These are phyloP conservation scores for Cytospora mali DNA, from an alignment of 2,329 filamentous ascomycete species.

Conservation along the genomic window DNA sequence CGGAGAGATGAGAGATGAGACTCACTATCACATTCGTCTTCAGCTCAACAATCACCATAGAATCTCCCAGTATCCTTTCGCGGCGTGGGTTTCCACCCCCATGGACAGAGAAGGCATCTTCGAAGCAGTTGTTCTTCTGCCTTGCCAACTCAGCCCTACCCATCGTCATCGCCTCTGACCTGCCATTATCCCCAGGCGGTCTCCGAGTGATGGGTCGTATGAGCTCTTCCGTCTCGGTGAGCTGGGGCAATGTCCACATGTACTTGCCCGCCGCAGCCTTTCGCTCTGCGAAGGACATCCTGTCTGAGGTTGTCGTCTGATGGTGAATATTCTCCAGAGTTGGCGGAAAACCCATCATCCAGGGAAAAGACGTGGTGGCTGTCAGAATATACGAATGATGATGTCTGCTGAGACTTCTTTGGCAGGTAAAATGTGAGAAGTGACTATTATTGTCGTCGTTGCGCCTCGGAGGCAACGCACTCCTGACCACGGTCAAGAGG, in stretches of 20 bases:
- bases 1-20: too few species aligned
- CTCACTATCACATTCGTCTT: slow-evolving; percentile 66
- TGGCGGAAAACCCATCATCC: neutral
- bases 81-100: slow-evolving; percentile 40
- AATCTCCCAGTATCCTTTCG: slow-evolving; percentile 55
- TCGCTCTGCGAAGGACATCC: slow-evolving; percentile 39
- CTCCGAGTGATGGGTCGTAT: slow-evolving; percentile 45
- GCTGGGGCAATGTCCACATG: slow-evolving; percentile 34
- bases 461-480: neutral
- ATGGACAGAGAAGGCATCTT: slow-evolving; percentile 44
- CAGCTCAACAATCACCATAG: slow-evolving; percentile 64
- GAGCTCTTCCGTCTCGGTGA: slow-evolving; percentile 42
- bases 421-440: neutral
- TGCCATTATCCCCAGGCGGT: slow-evolving; percentile 43
- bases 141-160: slow-evolving; percentile 39
- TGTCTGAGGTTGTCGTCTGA: neutral
- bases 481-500: neutral
- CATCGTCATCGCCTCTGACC: slow-evolving; percentile 36
- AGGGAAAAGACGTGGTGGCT: neutral
- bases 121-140: slow-evolving; percentile 49
- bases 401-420: neutral
- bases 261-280: slow-evolving; percentile 33
- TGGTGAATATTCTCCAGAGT: neutral
- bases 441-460: neutral
- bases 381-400: too few species aligned